A percentile compares a stretch with the other conserved stretches of the same genome.
Conservation (phyloP, 352 stramenopile genomes). For the Pythium utonaiense region DNA sequence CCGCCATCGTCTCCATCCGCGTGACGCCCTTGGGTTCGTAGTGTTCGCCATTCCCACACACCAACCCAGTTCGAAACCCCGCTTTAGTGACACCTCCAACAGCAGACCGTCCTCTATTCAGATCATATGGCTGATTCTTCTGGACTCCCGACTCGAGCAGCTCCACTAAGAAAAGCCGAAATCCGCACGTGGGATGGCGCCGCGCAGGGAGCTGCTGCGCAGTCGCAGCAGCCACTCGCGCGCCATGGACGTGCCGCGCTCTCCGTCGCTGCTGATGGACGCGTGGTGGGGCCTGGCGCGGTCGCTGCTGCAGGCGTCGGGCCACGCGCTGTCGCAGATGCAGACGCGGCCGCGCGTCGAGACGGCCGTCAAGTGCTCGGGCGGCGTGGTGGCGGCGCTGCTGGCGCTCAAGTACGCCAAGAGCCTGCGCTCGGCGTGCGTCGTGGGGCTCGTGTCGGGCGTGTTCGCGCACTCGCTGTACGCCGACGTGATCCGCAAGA, state of each 20-base stretch:
- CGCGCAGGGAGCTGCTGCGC: neutral
- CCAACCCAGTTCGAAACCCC: neutral
- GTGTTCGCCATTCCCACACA: too few relatives aligned
- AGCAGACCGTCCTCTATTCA: constrained; percentile 2
- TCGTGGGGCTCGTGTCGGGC: constrained; percentile 57
- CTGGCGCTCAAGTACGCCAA: constrained; percentile 55
- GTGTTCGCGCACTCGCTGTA: constrained; percentile 73
- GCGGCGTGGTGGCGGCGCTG: constrained; percentile 52
- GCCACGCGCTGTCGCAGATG: constrained; percentile 25
- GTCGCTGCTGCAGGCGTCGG: constrained; percentile 22
- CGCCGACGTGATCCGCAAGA: constrained; percentile 50
- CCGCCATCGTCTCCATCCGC: neutral
- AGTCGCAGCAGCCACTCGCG: constrained; percentile 1
- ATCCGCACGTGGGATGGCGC: constrained; percentile 11
- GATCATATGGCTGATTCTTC: neutral
- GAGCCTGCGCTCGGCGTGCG: constrained; percentile 55
- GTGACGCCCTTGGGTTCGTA: neutral
- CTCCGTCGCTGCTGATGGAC: constrained; percentile 6
- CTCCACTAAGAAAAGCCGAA: too few relatives aligned
- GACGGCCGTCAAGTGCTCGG: constrained; percentile 53
- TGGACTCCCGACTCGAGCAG: too few relatives aligned
- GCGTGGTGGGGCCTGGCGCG: constrained; percentile 17
- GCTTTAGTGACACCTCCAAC: neutral
- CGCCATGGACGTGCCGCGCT: constrained; percentile 13
- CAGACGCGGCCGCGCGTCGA: constrained; percentile 36